phyloP scores from a whole-genome alignment of 2,329 filamentous ascomycete genomes.

The Colletotrichum tofieldiae region DNA sequence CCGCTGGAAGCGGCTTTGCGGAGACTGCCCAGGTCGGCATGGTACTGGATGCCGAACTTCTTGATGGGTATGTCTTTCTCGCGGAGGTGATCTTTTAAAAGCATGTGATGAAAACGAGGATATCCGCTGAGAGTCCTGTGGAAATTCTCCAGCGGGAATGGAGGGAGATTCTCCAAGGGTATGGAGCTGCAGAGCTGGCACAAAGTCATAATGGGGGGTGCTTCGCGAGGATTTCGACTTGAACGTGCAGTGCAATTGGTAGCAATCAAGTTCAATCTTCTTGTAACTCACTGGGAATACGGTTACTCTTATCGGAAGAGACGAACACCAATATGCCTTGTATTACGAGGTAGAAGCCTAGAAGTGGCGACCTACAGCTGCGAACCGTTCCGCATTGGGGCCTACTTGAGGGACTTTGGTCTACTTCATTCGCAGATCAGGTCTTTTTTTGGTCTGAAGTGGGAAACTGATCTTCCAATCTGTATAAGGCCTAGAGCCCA shows the following conservation, averaged over 20 bases:
- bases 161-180: slow-evolving; percentile 20
- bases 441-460: not conserved
- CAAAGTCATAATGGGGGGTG: slow-evolving; percentile 3
- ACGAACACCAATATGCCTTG: not conserved
- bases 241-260: not conserved
- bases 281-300: not conserved
- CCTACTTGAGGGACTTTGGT: not conserved
- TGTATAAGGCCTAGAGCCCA: not conserved
- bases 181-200: slow-evolving; percentile 17
- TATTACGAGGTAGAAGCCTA: not conserved
- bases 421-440: not conserved
- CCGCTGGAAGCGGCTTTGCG: slow-evolving; percentile 13
- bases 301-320: not conserved
- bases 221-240: not conserved
- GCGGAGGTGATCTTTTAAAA: not conserved
- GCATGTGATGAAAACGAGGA: not conserved
- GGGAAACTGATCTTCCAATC: not conserved
- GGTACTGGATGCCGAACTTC: slow-evolving; percentile 19
- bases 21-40: slow-evolving; percentile 16
- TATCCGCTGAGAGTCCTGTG: slow-evolving; percentile 13
- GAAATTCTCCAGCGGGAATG: slow-evolving; percentile 20
- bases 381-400: not conserved
- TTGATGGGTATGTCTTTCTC: slow-evolving; percentile 8
- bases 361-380: not conserved
- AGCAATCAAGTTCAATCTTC: too few species aligned